phyloP scores from a whole-genome alignment of 2,329 filamentous ascomycete species.

The Diaporthe sp. region DNA sequence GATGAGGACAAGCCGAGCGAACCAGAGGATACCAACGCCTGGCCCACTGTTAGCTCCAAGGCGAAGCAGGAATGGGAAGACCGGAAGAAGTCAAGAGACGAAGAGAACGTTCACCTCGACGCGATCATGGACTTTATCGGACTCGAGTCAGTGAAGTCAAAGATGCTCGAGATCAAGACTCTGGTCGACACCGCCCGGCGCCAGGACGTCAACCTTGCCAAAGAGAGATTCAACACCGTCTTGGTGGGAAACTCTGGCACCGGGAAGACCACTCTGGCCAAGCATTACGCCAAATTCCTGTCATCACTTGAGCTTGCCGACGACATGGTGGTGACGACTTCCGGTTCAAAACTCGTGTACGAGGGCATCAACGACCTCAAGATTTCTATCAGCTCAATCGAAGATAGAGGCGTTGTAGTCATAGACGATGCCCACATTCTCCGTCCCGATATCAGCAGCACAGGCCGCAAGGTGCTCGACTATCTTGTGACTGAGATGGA shows the following conservation, averaged over 20 bases:
- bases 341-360: slow-evolving; percentile 74
- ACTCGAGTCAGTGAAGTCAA: slow-evolving; percentile 26
- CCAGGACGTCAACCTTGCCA: slow-evolving; percentile 20
- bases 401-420: slow-evolving; percentile 77
- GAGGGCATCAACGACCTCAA: slow-evolving; percentile 70
- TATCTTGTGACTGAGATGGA: slow-evolving; percentile 80
- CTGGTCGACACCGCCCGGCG: slow-evolving; percentile 28
- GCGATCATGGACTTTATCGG: slow-evolving; percentile 26
- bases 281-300: slow-evolving; percentile 66
- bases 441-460: slow-evolving; percentile 66
- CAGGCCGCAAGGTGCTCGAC: slow-evolving; percentile 75
- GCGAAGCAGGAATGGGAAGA: slow-evolving; percentile 29
- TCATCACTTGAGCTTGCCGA: slow-evolving; percentile 18
- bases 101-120: slow-evolving; percentile 13
- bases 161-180: slow-evolving; percentile 31
- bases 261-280: slow-evolving; percentile 81
- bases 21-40: slow-evolving; percentile 11
- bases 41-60: slow-evolving; percentile 14
- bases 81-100: slow-evolving; percentile 1
- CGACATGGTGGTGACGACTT: slow-evolving; percentile 44
- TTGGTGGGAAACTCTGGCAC: slow-evolving; percentile 81
- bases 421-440: slow-evolving; percentile 86
- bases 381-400: slow-evolving; percentile 65
- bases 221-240: slow-evolving; percentile 68
- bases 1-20: neutral